These are phyloP conservation scores for Houttuynia cordata DNA, from an alignment of 164 flowering plant genomes.

Conservation along the genomic window DNA sequence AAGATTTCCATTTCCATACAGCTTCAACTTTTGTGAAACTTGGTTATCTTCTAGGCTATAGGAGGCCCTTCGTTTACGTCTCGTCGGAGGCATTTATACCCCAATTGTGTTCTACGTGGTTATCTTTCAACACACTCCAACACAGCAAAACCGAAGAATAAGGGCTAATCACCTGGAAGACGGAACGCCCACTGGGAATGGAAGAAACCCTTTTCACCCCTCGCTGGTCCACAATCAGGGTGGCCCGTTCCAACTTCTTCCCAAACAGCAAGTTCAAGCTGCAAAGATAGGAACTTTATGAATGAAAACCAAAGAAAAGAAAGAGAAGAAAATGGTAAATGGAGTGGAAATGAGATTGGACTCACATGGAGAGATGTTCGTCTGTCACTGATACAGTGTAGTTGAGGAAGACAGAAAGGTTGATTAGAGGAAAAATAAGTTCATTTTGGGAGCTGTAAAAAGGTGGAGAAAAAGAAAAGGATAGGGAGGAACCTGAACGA, in stretches of 20 bases:
- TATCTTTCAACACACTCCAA: too few species aligned
- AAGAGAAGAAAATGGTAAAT: constrained; percentile 1
- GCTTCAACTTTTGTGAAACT: too few species aligned
- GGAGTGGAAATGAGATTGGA: constrained; percentile 7
- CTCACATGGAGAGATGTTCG: constrained; percentile 78
- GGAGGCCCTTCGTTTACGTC: too few species aligned
- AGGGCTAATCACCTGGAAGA: constrained; percentile 90
- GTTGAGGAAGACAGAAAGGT: background rate
- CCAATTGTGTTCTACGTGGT: too few species aligned
- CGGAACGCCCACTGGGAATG: constrained; percentile 58
- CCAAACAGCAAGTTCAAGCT: constrained; percentile 91
- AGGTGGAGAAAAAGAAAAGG: background rate
- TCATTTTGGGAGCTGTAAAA: background rate
- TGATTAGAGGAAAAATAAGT: background rate
- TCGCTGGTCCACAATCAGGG: constrained; percentile 77
- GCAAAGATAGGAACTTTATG: constrained; percentile 1
- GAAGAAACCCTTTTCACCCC: constrained; percentile 80
- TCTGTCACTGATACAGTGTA: constrained; percentile 38
- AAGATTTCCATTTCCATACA: too few species aligned
- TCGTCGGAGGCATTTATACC: too few species aligned
- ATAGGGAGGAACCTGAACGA: constrained; percentile 37
- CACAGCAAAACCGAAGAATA: too few species aligned
- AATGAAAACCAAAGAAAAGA: constrained; percentile 1
- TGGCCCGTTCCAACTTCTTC: constrained; percentile 85
- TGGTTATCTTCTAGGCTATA: too few species aligned